phyloP scores from a whole-genome alignment of 2,329 filamentous ascomycete species.

The Laburnicola sp. region DNA sequence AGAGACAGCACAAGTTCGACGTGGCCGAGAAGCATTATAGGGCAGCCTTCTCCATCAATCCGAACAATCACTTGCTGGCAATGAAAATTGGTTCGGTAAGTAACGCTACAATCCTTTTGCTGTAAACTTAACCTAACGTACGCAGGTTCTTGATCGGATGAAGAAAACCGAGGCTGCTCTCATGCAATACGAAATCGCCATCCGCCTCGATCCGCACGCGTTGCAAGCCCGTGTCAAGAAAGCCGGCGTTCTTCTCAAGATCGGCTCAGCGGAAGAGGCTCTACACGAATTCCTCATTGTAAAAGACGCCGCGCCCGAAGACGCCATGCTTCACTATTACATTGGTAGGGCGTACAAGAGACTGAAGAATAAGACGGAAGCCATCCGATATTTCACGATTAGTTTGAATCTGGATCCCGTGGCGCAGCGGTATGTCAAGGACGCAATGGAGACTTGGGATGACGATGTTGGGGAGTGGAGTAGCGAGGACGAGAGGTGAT shows the following conservation, averaged over 20 bases:
- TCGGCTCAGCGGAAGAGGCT: slow-evolving; percentile 70
- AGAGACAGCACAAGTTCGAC: slow-evolving; percentile 87
- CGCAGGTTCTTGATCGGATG: slow-evolving; percentile 72
- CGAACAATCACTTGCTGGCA: slow-evolving; percentile 87
- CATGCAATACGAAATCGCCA: slow-evolving; percentile 78
- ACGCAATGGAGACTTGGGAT: slow-evolving; percentile 90
- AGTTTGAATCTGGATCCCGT: slow-evolving; percentile 95
- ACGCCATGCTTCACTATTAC: slow-evolving; percentile 93
- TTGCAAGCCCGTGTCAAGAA: slow-evolving; percentile 91
- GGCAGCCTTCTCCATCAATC: slow-evolving; percentile 85
- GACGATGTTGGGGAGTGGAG: slow-evolving; percentile 56
- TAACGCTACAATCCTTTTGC: background rate
- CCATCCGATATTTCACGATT: slow-evolving; percentile 93
- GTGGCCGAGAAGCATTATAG: slow-evolving; percentile 91
- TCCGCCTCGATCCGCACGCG: slow-evolving; percentile 77
- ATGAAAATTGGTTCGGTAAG: slow-evolving; percentile 85
- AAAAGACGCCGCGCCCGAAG: slow-evolving; percentile 88
- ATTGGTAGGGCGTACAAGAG: slow-evolving; percentile 75
- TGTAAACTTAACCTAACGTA: background rate
- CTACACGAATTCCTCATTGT: slow-evolving; percentile 82
- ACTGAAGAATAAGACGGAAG: slow-evolving; percentile 64
- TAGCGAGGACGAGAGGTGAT: slow-evolving; percentile 39
- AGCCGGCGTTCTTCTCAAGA: slow-evolving; percentile 79
- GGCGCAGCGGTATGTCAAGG: slow-evolving; percentile 92
- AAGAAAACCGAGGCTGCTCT: slow-evolving; percentile 79